Evolutionary conservation across 2,329 filamentous ascomycete species (phyloP).

Genomic region (Aspergillus fumigatiaffinis): DNA sequence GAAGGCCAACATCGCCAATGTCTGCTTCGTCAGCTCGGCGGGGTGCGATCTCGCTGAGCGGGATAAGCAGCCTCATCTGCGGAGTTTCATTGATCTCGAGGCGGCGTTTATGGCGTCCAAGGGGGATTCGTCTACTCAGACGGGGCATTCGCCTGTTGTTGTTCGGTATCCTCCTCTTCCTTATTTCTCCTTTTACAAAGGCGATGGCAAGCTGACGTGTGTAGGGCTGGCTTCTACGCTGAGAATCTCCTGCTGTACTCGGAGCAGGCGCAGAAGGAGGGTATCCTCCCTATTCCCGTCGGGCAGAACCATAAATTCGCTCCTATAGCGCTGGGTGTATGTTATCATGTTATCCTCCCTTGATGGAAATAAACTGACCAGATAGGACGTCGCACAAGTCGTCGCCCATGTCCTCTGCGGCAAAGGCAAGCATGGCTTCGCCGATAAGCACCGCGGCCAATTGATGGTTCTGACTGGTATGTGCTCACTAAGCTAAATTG

Average conservation of each 20-base stretch:
- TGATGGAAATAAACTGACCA: background rate
- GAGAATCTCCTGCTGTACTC: constrained; percentile 51
- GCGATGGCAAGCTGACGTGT: background rate
- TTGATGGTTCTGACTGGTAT: constrained; percentile 49
- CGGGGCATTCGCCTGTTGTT: constrained; percentile 45
- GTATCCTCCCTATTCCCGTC: constrained; percentile 45
- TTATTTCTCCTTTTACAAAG: too few species aligned
- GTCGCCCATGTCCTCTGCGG: constrained; percentile 48
- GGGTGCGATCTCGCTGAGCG: constrained; percentile 50
- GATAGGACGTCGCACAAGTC: constrained; percentile 46
- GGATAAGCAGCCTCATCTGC: constrained; percentile 46
- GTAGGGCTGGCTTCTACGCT: constrained; percentile 49
- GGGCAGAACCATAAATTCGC: constrained; percentile 49
- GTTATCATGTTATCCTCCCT: constrained; percentile 10
- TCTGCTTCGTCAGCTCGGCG: constrained; percentile 47
- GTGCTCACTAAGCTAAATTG: background rate
- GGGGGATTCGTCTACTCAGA: constrained; percentile 37
- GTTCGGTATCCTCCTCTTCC: constrained; percentile 33
- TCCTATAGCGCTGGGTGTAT: constrained; percentile 46
- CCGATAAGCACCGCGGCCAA: constrained; percentile 50
- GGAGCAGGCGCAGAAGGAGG: constrained; percentile 44
- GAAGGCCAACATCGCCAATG: constrained; percentile 44
- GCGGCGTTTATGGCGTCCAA: constrained; percentile 42
- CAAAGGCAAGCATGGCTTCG: constrained; percentile 49
- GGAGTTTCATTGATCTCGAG: constrained; percentile 53